Conservation (phyloP, 495 filamentous ascomycete genomes). For the Lichina pygmaea region DNA sequence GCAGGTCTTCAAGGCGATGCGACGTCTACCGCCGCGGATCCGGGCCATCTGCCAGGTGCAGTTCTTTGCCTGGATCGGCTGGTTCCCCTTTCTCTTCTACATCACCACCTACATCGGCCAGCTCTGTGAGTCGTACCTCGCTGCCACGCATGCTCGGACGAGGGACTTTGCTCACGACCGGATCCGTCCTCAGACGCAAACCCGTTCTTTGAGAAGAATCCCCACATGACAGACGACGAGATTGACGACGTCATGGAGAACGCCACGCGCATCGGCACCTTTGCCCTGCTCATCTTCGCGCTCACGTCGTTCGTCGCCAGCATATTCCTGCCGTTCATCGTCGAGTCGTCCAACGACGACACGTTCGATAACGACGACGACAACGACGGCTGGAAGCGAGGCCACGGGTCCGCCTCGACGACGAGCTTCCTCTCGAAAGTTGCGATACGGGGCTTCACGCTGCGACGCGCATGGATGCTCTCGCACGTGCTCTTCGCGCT, state of each 20-base stretch:
- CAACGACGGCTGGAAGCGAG: not conserved
- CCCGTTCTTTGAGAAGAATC: constrained; percentile 47
- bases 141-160: no score
- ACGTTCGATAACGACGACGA: constrained; percentile 7
- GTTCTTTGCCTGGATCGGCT: constrained; percentile 76
- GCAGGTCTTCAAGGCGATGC: constrained; percentile 48
- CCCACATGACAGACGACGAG: constrained; percentile 43
- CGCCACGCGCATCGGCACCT: constrained; percentile 57
- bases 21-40: constrained; percentile 51
- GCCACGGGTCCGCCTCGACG: constrained; percentile 6
- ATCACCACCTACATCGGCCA: constrained; percentile 78
- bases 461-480: constrained; percentile 63
- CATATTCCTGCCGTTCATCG: constrained; percentile 54
- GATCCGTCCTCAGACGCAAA: constrained; percentile 36
- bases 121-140: constrained; percentile 1
- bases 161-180: no score
- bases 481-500: constrained; percentile 53
- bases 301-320: constrained; percentile 55
- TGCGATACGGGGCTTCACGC: constrained; percentile 53
- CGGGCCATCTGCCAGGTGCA: constrained; percentile 64
- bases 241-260: constrained; percentile 55
- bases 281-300: constrained; percentile 68
- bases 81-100: constrained; percentile 90
- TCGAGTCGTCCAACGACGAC: constrained; percentile 43
- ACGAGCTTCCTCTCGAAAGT: constrained; percentile 21